These are phyloP conservation scores for Wickerhamomyces silvicola DNA, from an alignment of 805 yeast species.

Conservation along the genomic window DNA sequence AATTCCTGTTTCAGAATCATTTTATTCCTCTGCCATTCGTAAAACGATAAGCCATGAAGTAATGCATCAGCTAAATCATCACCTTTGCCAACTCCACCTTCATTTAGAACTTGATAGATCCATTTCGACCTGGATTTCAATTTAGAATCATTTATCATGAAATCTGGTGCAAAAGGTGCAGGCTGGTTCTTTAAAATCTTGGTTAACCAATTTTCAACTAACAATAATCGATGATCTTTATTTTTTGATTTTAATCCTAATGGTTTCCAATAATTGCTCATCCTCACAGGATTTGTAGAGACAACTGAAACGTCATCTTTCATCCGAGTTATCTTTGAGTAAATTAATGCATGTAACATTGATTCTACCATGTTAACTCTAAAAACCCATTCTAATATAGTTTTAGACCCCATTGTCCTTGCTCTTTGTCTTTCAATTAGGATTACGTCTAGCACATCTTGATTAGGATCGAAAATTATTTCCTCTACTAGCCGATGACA, in stretches of 20 bases:
- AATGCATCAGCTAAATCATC: slow-evolving; percentile 22
- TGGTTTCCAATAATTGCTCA: slow-evolving; percentile 20
- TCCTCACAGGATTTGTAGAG: slow-evolving; percentile 14
- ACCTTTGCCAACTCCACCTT: slow-evolving; percentile 11
- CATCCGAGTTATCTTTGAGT: background rate
- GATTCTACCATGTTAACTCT: slow-evolving; percentile 50
- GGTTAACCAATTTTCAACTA: slow-evolving; percentile 17
- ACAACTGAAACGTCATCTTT: slow-evolving; percentile 10
- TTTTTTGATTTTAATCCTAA: slow-evolving; percentile 1
- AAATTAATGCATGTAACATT: slow-evolving; percentile 32
- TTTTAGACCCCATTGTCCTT: slow-evolving; percentile 39
- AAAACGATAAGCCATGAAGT: slow-evolving; percentile 18
- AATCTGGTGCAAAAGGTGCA: slow-evolving; percentile 7
- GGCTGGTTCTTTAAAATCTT: background rate
- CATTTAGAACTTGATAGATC: slow-evolving; percentile 10
- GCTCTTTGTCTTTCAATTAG: slow-evolving; percentile 53
- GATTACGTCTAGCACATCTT: slow-evolving; percentile 31
- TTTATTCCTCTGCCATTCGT: slow-evolving; percentile 21
- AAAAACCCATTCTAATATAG: slow-evolving; percentile 44
- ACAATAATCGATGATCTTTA: slow-evolving; percentile 11
- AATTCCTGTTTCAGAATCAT: slow-evolving; percentile 17
- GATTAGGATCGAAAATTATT: slow-evolving; percentile 14
- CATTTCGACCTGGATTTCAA: slow-evolving; percentile 11
- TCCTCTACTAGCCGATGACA: slow-evolving; percentile 22
- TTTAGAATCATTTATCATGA: background rate